Percentiles rank a stretch among this genome's conserved stretches.
phyloP scores from a whole-genome alignment of 2,329 filamentous ascomycete species.

The Pseudogymnoascus sp. region DNA sequence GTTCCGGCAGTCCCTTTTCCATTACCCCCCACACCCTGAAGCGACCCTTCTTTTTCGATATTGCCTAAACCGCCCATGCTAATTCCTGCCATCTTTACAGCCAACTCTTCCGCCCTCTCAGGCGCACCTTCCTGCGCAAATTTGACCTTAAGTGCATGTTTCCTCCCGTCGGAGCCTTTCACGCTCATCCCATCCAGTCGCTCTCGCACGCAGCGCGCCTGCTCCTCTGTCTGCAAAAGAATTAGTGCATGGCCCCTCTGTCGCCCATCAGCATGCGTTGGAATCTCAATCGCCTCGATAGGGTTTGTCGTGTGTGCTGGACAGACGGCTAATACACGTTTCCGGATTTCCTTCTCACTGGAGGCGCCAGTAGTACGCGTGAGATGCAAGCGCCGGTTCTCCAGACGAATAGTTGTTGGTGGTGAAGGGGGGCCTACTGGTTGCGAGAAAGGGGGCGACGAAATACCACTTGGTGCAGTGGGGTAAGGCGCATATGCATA shows the following conservation, averaged over 20 bases:
- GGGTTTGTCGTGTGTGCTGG: neutral
- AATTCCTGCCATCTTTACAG: neutral
- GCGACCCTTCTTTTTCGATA: neutral
- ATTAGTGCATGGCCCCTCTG: neutral
- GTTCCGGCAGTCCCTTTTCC: neutral
- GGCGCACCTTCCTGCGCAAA: neutral
- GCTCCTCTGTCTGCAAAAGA: constrained; percentile 1
- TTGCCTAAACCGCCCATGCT: neutral
- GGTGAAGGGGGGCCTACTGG: neutral
- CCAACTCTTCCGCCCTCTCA: neutral
- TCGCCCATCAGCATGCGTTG: neutral
- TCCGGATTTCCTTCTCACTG: neutral
- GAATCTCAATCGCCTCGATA: neutral
- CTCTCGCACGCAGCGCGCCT: neutral
- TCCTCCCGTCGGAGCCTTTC: constrained; percentile 1
- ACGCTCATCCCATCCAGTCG: neutral
- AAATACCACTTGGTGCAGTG: neutral
- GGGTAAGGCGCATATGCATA: neutral
- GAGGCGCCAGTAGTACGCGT: constrained; percentile 2
- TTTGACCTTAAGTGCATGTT: constrained; percentile 2
- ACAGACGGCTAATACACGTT: neutral
- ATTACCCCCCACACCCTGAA: neutral
- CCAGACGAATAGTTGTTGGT: neutral
- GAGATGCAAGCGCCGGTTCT: constrained; percentile 1
- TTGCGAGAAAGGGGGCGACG: neutral